Base-by-base conservation (phyloP, 2,329 filamentous ascomycete species). In the Beauveria sp. region DNA sequence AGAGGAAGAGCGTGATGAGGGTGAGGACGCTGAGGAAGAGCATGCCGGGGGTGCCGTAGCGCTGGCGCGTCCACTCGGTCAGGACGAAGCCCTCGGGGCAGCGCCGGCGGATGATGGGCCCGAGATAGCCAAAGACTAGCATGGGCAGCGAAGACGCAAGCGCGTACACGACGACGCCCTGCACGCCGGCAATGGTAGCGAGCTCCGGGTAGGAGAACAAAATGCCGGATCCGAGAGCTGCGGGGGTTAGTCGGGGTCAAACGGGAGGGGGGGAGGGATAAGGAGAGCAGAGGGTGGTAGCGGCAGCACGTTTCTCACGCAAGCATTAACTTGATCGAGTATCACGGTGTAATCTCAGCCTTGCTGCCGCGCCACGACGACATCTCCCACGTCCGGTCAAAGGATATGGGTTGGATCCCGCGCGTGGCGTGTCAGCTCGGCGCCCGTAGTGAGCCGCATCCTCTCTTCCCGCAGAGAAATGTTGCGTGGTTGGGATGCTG, bases 271-370 rank as follows among this genome's bases (percentile, higher is more conserved):
- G 43, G 54, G 22, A 30, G n/a, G 65, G 67, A 69, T 60, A 65
- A 65, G 60, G 67, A 67, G 64, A 62, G 66, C 68, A 70, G 72
- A 69, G 68, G 71, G 73, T 75, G 78, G 85, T 38, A 91, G 89
- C 89, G 90, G 90, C 90, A 93, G 89, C 90, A 93, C 90, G 83
- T 93, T 93, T 89, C 90, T 87, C 90, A 93, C 90, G 90, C 90
- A 95, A 95, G 90, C 88, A 92, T 93, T 95, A 93, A 90, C 90
- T 95, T 95, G 90, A 90, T 95, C 90, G 90, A 93, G 90, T 93
- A 86, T 89, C 81, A 93, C 90, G 90, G 90, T 95, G 86, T 88
- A 87, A 88, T 93, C 90, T 95, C 90, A 93, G 90, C 90, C 85
- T 92, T 84, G 79, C 84, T 42, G 45, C 76, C 72, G 69, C 50